Conservation (phyloP, 2,329 filamentous ascomycete species). For the Aschersonia sp. region DNA sequence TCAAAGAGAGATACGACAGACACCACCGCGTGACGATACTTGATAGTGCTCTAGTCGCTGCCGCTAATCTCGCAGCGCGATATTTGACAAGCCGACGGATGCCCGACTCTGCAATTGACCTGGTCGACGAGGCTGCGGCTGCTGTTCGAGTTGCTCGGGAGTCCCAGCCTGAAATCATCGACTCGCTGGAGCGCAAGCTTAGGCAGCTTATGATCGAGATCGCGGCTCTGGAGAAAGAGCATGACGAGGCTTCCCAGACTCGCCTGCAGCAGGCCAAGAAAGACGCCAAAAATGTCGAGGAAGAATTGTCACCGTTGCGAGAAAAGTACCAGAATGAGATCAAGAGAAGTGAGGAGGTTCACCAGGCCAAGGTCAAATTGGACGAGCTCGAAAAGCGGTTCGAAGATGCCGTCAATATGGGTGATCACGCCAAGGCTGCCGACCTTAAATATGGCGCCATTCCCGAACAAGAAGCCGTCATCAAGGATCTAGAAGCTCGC, state of each 20-base stretch:
- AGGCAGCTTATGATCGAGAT: slow-evolving; percentile 96
- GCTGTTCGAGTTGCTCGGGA: slow-evolving; percentile 93
- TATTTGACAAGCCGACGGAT: slow-evolving; percentile 85
- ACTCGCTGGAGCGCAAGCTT: slow-evolving; percentile 80
- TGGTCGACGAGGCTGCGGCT: slow-evolving; percentile 91
- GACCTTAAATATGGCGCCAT: slow-evolving; percentile 97
- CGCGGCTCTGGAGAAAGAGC: slow-evolving; percentile 82
- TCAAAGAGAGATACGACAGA: slow-evolving; percentile 96
- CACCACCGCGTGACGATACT: slow-evolving; percentile 96
- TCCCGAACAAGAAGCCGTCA: slow-evolving; percentile 72
- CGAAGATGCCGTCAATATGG: slow-evolving; percentile 79
- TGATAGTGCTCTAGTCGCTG: slow-evolving; percentile 80
- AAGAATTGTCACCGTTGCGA: slow-evolving; percentile 79
- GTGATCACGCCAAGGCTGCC: slow-evolving; percentile 75
- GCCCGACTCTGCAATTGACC: slow-evolving; percentile 90
- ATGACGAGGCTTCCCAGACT: slow-evolving; percentile 79
- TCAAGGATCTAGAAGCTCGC: slow-evolving; percentile 67
- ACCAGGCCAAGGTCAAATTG: slow-evolving; percentile 88
- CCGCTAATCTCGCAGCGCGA: slow-evolving; percentile 81
- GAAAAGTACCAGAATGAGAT: slow-evolving; percentile 96
- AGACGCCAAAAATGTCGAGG: slow-evolving; percentile 86
- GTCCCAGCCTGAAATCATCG: slow-evolving; percentile 89
- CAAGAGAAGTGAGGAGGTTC: slow-evolving; percentile 77
- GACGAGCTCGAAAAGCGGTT: slow-evolving; percentile 83
- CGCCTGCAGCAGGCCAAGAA: slow-evolving; percentile 73